Evolutionary conservation across 2,329 filamentous ascomycete species (phyloP).

Genomic region (Sporothrix curviconia): DNA sequence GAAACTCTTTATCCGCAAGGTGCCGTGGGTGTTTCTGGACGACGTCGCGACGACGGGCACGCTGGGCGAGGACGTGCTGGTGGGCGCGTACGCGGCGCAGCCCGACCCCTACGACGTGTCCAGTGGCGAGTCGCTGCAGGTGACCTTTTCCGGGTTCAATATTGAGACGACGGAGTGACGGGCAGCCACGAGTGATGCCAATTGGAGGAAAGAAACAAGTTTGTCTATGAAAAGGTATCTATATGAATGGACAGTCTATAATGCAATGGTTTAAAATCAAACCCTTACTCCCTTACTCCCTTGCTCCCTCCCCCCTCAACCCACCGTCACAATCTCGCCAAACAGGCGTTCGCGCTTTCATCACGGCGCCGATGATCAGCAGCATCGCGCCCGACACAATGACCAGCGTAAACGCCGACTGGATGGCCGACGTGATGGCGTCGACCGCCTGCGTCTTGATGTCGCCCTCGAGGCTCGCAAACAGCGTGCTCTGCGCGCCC

Average conservation of each 20-base stretch:
- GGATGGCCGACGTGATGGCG: conserved; percentile 28
- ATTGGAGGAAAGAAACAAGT: neutral
- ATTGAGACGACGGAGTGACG: conserved; percentile 5
- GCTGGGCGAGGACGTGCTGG: conserved; percentile 10
- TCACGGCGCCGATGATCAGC: neutral
- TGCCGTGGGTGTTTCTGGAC: conserved; percentile 19
- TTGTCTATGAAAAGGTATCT: too few relatives aligned
- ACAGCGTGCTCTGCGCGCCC: neutral
- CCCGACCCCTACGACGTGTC: conserved; percentile 16
- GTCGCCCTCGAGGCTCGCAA: neutral
- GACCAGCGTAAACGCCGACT: conserved; percentile 21
- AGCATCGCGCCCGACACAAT: neutral
- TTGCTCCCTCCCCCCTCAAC: neutral
- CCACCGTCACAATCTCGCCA: neutral
- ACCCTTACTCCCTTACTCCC: neutral
- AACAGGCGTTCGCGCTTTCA: neutral
- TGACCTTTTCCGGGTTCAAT: conserved; percentile 9
- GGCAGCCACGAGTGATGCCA: neutral
- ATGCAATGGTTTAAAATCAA: neutral
- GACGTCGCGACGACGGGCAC: conserved; percentile 3
- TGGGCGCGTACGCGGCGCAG: conserved; percentile 17
- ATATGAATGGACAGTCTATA: too few relatives aligned
- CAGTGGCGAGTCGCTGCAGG: conserved; percentile 3
- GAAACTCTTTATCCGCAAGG: conserved; percentile 15
- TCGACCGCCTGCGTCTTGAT: neutral